Evolutionary conservation across 352 stramenopile genomes (phyloP).

Genomic region (Phytopythium helicoides): DNA sequence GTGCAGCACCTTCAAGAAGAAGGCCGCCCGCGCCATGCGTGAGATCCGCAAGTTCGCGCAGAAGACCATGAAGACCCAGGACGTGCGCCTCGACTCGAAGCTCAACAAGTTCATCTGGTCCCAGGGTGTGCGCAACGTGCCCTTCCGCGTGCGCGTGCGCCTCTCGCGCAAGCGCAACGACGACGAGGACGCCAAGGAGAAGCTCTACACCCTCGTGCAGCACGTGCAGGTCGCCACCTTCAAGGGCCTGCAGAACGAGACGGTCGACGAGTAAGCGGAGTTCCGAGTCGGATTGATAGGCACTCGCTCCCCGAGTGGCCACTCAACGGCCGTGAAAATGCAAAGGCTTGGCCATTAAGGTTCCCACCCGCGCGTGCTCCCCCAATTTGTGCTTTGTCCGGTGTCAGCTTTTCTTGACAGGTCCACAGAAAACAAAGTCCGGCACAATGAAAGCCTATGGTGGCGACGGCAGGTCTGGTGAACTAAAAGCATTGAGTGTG

Average conservation of each 20-base stretch:
- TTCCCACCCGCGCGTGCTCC: constrained; percentile 1
- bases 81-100: constrained; percentile 95
- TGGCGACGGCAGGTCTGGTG: too few species aligned
- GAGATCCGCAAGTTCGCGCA: constrained; percentile 98
- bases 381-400: not conserved
- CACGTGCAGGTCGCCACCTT: constrained; percentile 95
- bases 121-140: constrained; percentile 98
- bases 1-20: constrained; percentile 96
- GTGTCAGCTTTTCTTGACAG: too few species aligned
- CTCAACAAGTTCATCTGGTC: constrained; percentile 99
- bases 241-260: constrained; percentile 97
- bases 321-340: not conserved
- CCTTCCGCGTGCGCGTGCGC: constrained; percentile 96
- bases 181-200: constrained; percentile 98
- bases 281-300: too few species aligned
- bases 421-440: too few species aligned
- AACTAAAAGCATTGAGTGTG: too few species aligned
- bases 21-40: constrained; percentile 95
- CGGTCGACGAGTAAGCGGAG: constrained; percentile 82
- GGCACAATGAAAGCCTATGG: too few species aligned
- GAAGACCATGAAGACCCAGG: constrained; percentile 96
- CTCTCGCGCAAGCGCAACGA: constrained; percentile 98
- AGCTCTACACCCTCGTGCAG: constrained; percentile 99
- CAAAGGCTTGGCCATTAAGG: constrained; percentile 7
- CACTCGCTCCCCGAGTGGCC: not conserved